These are phyloP conservation scores for Adenanthera pavonina DNA, from an alignment of 306 rosid genomes.

Conservation along the genomic window DNA sequence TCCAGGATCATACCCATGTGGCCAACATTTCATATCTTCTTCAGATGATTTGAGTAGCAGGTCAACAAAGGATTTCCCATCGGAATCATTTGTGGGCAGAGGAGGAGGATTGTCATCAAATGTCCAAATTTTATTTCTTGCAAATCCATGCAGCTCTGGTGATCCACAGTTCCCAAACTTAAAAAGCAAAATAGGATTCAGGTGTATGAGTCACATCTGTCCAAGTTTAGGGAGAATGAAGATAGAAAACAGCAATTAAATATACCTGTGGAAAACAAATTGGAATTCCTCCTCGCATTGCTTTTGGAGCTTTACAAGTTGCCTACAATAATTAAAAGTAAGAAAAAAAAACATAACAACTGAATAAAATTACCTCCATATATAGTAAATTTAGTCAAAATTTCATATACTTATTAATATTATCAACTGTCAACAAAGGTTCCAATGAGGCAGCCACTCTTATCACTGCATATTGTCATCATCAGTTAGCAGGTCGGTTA, in stretches of 20 bases:
- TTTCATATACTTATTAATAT: slow-evolving; percentile 9
- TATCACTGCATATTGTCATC: not conserved
- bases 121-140: slow-evolving; percentile 84
- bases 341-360: slow-evolving; percentile 17
- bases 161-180: slow-evolving; percentile 93
- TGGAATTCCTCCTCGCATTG: slow-evolving; percentile 89
- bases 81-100: slow-evolving; percentile 54
- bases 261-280: slow-evolving; percentile 92
- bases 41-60: slow-evolving; percentile 79
- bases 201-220: slow-evolving; percentile 23
- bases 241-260: slow-evolving; percentile 20
- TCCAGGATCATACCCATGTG: slow-evolving; percentile 54
- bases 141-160: slow-evolving; percentile 88
- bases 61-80: slow-evolving; percentile 69
- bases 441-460: slow-evolving; percentile 22
- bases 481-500: slow-evolving; percentile 14
- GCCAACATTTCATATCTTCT: slow-evolving; percentile 85
- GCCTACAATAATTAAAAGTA: slow-evolving; percentile 54
- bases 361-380: slow-evolving; percentile 33
- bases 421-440: slow-evolving; percentile 22
- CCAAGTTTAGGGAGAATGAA: slow-evolving; percentile 16
- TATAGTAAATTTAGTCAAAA: slow-evolving; percentile 26
- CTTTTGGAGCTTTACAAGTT: slow-evolving; percentile 73
- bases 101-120: slow-evolving; percentile 80
- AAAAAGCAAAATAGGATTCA: slow-evolving; percentile 35